These are phyloP conservation scores for Aquilaria yunnanensis DNA, from an alignment of 345 rosid species.

Conservation along the genomic window DNA sequence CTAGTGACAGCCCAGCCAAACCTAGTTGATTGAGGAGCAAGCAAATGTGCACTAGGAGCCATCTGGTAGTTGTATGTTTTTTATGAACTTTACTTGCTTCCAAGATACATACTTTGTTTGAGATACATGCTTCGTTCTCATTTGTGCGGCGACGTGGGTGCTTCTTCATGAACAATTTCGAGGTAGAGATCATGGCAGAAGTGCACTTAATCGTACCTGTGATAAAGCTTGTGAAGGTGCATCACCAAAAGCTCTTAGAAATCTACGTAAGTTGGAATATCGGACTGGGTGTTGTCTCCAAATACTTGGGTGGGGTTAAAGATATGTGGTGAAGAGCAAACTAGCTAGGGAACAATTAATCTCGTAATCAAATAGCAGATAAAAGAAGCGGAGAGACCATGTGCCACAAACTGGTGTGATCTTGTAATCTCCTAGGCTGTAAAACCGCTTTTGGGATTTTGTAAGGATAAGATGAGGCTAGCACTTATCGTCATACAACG, in stretches of 20 bases:
- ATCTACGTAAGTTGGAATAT: background rate
- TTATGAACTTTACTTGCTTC: conserved; percentile 40
- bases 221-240: background rate
- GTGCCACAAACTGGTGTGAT: conserved; percentile 56
- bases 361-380: too few species aligned
- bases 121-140: conserved; percentile 35
- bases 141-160: conserved; percentile 26
- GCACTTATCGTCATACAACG: conserved; percentile 39
- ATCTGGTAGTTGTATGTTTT: conserved; percentile 41
- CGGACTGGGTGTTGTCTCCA: conserved; percentile 68
- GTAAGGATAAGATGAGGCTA: conserved; percentile 42
- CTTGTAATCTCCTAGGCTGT: conserved; percentile 73
- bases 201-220: conserved; percentile 76
- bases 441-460: conserved; percentile 68
- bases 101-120: background rate
- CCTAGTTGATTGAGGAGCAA: too few species aligned
- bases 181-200: conserved; percentile 62
- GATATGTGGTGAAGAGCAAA: conserved; percentile 25
- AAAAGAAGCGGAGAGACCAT: too few species aligned
- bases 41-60: conserved; percentile 51
- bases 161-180: conserved; percentile 24
- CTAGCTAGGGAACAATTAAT: too few species aligned
- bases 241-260: too few species aligned
- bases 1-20: background rate
- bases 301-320: conserved; percentile 64